A percentile compares a stretch with the other conserved stretches of the same genome.
phyloP scores from a whole-genome alignment of 495 filamentous ascomycete genomes.

The Penicillium subrubescens region DNA sequence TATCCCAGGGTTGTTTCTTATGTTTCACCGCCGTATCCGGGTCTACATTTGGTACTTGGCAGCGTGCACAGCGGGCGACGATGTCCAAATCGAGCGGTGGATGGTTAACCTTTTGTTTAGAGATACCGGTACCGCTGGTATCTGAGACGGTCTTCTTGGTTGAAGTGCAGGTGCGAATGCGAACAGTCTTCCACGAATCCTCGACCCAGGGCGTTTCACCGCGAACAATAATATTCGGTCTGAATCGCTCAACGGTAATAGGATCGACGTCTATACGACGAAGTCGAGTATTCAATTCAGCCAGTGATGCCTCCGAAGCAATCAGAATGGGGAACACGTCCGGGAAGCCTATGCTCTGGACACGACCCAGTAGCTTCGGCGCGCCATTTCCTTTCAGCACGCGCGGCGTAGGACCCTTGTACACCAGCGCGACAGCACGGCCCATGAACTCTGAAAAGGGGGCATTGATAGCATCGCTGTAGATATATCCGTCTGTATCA shows the following conservation, averaged over 20 bases:
- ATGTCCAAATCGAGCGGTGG: conserved; percentile 52
- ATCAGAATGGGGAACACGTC: conserved; percentile 51
- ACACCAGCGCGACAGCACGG: conserved; percentile 38
- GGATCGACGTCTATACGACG: conserved; percentile 23
- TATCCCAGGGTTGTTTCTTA: conserved; percentile 71
- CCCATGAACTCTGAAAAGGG: conserved; percentile 39
- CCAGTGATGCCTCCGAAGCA: conserved; percentile 54
- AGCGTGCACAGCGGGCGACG: conserved; percentile 73
- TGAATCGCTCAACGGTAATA: conserved; percentile 63
- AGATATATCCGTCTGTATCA: conserved; percentile 44
- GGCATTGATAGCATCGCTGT: conserved; percentile 34
- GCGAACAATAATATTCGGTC: conserved; percentile 78
- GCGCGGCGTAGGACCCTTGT: conserved; percentile 48
- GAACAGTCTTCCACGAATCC: conserved; percentile 78
- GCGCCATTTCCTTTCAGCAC: conserved; percentile 43
- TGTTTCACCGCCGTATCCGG: conserved; percentile 71
- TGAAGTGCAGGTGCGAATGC: conserved; percentile 42
- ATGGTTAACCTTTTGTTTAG: not conserved
- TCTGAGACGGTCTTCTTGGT: not conserved
- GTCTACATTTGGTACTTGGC: conserved; percentile 85
- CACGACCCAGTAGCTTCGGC: conserved; percentile 37
- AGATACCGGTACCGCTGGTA: not conserved
- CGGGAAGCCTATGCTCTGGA: conserved; percentile 43
- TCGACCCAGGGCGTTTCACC: conserved; percentile 68
- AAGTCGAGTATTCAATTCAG: conserved; percentile 40